A percentile compares a stretch with the other conserved stretches of the same genome.
Evolutionary conservation across 2,329 filamentous ascomycete species (phyloP).

Genomic region (Colletotrichum falcatum): DNA sequence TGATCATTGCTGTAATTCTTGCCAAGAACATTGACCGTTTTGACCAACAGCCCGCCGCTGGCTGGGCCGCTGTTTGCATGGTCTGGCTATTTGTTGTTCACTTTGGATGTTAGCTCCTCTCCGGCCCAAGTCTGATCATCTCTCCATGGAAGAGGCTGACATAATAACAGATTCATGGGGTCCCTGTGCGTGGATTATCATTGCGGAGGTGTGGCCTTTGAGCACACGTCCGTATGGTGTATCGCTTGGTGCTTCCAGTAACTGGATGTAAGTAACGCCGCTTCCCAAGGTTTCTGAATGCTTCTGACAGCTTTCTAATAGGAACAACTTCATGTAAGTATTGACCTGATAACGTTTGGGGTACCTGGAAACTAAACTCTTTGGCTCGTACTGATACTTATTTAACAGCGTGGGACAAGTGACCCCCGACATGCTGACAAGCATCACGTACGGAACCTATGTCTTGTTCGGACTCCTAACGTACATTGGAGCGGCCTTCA

Average conservation of each 20-base stretch:
- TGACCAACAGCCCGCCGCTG: constrained; percentile 62
- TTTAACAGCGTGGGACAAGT: constrained; percentile 68
- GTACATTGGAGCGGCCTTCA: constrained; percentile 69
- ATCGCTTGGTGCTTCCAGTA: constrained; percentile 73
- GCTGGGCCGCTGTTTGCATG: constrained; percentile 77
- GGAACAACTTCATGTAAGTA: constrained; percentile 67
- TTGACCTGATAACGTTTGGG: too few species aligned
- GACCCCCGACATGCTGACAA: constrained; percentile 74
- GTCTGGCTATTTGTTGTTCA: constrained; percentile 81
- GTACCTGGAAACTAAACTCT: too few species aligned
- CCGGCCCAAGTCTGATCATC: constrained; percentile 69
- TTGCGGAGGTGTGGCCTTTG: constrained; percentile 80
- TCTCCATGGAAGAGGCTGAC: not conserved
- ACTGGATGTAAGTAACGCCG: constrained; percentile 66
- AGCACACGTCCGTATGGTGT: constrained; percentile 78
- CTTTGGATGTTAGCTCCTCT: constrained; percentile 70
- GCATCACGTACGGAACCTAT: constrained; percentile 77
- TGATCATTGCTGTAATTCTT: constrained; percentile 78
- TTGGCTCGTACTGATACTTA: not conserved
- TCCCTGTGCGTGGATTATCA: constrained; percentile 79
- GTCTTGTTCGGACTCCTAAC: constrained; percentile 77
- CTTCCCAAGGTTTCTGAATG: fast-evolving
- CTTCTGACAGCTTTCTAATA: constrained; percentile 37
- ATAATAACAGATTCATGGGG: constrained; percentile 72
- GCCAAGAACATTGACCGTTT: constrained; percentile 73